Conservation (phyloP, 768 basidiomycete species). For the Naganishia friedmannii region DNA sequence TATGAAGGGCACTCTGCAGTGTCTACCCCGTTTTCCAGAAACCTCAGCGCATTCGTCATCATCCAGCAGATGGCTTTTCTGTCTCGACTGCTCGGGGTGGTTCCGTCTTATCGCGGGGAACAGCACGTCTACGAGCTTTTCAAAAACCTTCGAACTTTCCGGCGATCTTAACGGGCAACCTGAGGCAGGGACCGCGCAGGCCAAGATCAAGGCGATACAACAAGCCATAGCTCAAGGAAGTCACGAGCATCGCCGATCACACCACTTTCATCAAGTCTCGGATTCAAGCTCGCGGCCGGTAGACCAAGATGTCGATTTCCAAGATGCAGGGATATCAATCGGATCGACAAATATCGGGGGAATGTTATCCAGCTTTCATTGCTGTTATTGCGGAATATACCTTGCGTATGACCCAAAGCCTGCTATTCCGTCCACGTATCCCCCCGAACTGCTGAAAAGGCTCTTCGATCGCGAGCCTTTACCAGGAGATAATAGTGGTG, state of each 20-base stretch:
- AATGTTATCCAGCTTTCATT: constrained; percentile 2
- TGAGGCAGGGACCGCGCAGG: neutral
- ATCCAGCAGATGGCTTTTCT: constrained; percentile 22
- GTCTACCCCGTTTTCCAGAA: neutral
- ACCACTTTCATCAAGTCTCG: constrained; percentile 27
- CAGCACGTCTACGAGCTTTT: neutral
- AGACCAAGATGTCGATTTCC: neutral
- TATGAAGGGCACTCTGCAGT: neutral
- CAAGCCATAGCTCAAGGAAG: neutral
- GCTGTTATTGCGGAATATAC: constrained; percentile 19
- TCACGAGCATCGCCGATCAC: constrained; percentile 19
- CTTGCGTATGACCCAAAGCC: neutral
- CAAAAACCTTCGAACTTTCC: neutral
- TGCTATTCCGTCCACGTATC: neutral
- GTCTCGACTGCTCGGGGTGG: constrained; percentile 28
- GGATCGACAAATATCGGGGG: neutral
- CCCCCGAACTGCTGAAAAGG: constrained; percentile 5
- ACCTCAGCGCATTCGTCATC: neutral
- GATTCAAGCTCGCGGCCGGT: neutral
- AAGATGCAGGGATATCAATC: neutral
- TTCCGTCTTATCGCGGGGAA: constrained; percentile 9
- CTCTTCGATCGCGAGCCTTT: constrained; percentile 9
- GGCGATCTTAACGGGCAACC: neutral
- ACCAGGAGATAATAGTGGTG: neutral
- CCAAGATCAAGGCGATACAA: constrained; percentile 10